Percentiles rank a stretch among this genome's conserved stretches.
Evolutionary conservation across 768 basidiomycete species (phyloP).

Genomic region (Leccinum variicolor): DNA sequence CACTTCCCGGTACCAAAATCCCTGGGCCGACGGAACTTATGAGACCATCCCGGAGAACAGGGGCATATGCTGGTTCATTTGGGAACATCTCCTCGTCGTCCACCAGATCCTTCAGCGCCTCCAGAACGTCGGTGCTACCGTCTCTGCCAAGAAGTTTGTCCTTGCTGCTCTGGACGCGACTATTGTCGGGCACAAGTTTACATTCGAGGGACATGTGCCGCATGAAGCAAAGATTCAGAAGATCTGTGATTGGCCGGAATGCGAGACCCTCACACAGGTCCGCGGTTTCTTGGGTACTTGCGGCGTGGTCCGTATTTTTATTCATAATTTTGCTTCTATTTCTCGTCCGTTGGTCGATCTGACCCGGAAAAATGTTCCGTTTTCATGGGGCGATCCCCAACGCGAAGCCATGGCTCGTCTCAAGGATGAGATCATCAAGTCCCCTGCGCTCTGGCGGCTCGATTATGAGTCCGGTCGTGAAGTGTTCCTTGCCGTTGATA

Average conservation of each 20-base stretch:
- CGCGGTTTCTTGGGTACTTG: not conserved
- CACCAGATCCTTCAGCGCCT: not conserved
- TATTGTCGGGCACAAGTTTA: not conserved
- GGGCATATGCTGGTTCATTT: not conserved
- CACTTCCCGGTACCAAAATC: no score
- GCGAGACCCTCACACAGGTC: not conserved
- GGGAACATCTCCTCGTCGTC: not conserved
- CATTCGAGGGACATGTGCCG: not conserved
- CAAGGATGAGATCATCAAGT: not conserved
- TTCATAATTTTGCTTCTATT: not conserved
- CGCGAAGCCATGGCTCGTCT: not conserved
- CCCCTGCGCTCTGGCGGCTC: not conserved
- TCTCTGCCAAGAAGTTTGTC: not conserved
- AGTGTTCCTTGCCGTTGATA: not conserved
- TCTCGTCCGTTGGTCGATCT: not conserved
- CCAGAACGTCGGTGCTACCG: not conserved
- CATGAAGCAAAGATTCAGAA: not conserved
- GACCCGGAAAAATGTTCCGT: not conserved
- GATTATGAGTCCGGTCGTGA: not conserved
- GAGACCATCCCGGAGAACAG: not conserved
- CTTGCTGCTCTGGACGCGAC: not conserved
- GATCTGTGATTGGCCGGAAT: not conserved
- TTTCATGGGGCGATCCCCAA: not conserved
- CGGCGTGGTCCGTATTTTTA: not conserved
- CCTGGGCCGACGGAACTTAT: not conserved